Base-by-base conservation (phyloP, 2,329 filamentous ascomycete species). In the Ophiostoma triangulosporum region DNA sequence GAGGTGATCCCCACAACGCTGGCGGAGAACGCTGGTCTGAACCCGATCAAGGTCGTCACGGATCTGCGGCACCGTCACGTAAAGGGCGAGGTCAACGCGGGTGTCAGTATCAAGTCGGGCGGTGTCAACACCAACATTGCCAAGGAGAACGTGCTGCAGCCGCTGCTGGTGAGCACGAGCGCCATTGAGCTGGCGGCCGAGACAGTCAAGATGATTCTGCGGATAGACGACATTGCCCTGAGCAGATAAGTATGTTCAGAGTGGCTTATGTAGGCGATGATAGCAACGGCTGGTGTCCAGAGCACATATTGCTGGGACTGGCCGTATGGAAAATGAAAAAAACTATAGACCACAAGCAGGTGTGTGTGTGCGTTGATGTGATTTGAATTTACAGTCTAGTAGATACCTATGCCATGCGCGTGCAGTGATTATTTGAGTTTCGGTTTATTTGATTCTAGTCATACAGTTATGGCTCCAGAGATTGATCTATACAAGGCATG, bases 41-140 rank as follows among this genome's bases (percentile, higher is more conserved):
- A 98, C 77, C 91, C 87, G 68, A 98, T 98, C 77, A 95, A 94
- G 73, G 93, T 98, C 27, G 93, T 98, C 48, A 98, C 93, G 26
- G 93, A 97, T 64, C 73, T 98, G 64, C 80, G 93, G 65, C 89
- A 95, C 71, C 82, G 90, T 64, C 93, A 98, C 70, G 93, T 93
- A 62, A 84, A 90, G 70, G 93, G 91, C 54, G 90, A 97, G 78
- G 85, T 84, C 73, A 95, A 94, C 64, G 93, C 94, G 1, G 94
- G 93, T 62, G 90, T 98, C 59, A 96, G 90, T 73, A 97, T 98
- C 76, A 93, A 95, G 77, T 91, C 87, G 59, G 91, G 93, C 38
- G 93, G 93, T 56, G 93, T 98, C 60, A 96, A 95, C 78, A 83
- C 86, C 62, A 94, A 98, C 72, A 97, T 97, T 65, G 85, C 86